phyloP scores from a whole-genome alignment of 2,329 filamentous ascomycete species.

The Pseudogymnoascus sp. region DNA sequence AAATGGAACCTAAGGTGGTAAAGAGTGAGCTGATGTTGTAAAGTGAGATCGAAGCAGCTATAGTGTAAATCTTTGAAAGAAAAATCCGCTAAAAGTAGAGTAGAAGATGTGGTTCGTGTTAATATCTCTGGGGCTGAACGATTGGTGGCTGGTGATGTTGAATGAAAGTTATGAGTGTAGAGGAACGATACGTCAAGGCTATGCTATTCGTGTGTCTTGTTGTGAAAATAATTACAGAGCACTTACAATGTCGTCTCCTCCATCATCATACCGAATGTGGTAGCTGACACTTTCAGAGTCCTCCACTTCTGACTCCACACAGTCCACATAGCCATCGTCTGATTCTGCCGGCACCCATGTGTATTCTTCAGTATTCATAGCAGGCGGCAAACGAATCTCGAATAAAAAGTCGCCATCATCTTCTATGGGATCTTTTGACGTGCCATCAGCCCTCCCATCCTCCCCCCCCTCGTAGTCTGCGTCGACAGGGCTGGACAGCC shows the following conservation, averaged over 20 bases:
- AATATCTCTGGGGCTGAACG: not conserved
- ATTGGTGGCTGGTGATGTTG: not conserved
- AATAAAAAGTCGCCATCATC: not conserved
- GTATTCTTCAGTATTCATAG: not conserved
- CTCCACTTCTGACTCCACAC: slow-evolving; percentile 20
- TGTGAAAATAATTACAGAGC: not conserved
- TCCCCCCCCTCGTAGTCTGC: not conserved
- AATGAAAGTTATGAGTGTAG: not conserved
- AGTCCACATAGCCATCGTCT: slow-evolving; percentile 24
- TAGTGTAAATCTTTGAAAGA: not conserved
- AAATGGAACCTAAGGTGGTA: slow-evolving; percentile 33
- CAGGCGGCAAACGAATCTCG: not conserved
- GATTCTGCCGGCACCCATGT: not conserved
- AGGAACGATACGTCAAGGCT: not conserved
- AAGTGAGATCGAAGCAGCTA: not conserved
- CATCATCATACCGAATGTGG: slow-evolving; percentile 26
- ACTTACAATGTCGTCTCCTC: slow-evolving; percentile 26
- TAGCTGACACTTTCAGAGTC: slow-evolving; percentile 19
- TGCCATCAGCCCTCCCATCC: not conserved
- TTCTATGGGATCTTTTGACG: not conserved
- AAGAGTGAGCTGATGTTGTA: not conserved
- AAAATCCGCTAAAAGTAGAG: not conserved
- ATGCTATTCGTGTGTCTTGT: no score
- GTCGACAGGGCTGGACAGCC: not conserved
- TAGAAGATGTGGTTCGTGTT: not conserved